These are phyloP conservation scores for Pythium plurisporium DNA, from an alignment of 352 stramenopile genomes.

Conservation along the genomic window DNA sequence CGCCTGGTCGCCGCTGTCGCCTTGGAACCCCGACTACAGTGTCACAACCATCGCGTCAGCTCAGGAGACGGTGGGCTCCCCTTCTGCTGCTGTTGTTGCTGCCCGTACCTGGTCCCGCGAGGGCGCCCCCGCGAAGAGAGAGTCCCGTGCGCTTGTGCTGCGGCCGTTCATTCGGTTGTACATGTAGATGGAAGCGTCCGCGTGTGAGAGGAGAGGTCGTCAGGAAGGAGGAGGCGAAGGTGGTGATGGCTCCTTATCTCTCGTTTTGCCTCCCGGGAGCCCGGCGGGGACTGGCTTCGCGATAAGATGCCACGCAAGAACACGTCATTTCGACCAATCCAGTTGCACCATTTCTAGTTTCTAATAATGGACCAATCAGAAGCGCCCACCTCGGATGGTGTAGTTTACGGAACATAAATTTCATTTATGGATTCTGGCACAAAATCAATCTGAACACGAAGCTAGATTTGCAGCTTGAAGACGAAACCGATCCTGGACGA, in stretches of 20 bases:
- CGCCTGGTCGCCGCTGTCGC: slow-evolving; percentile 70
- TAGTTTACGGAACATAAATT: neutral
- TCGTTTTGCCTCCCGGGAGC: neutral
- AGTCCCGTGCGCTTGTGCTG: slow-evolving; percentile 45
- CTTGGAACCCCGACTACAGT: slow-evolving; percentile 30
- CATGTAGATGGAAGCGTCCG: slow-evolving; percentile 44
- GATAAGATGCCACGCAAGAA: slow-evolving; percentile 21
- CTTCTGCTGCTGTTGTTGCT: too few species aligned
- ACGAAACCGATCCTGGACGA: neutral
- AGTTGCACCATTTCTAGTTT: neutral
- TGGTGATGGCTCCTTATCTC: neutral
- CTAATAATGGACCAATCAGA: neutral
- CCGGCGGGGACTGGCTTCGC: neutral
- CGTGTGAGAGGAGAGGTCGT: too few species aligned
- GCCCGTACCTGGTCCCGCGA: slow-evolving; percentile 41
- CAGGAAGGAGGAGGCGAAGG: too few species aligned
- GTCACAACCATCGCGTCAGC: neutral
- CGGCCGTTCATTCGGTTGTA: slow-evolving; percentile 78
- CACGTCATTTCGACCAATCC: slow-evolving; percentile 12
- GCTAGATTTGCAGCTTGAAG: neutral
- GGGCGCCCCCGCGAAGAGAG: slow-evolving; percentile 57
- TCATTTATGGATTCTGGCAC: too few species aligned
- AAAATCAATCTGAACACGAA: neutral
- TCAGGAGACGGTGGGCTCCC: too few species aligned
- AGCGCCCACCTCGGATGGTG: neutral